Conservation (phyloP, 768 basidiomycete genomes). For the Rubroboletus satanas region DNA sequence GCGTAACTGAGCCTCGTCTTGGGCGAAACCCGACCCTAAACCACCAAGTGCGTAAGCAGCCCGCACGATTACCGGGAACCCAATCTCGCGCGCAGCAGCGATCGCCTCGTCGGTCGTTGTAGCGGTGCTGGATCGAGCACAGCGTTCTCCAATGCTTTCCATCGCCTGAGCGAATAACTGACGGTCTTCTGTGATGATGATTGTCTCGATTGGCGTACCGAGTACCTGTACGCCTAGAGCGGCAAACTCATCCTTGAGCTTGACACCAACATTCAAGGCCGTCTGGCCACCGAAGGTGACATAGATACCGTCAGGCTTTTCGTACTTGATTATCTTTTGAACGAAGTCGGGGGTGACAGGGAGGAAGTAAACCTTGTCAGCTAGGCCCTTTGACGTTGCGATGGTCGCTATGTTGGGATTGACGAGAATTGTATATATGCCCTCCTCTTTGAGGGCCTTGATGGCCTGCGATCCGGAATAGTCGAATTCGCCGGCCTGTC, state of each 20-base stretch:
- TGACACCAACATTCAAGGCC: constrained; percentile 93
- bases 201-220: constrained; percentile 94
- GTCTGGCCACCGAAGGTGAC: constrained; percentile 99
- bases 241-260: constrained; percentile 95
- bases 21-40: constrained; percentile 94
- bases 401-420: constrained; percentile 99
- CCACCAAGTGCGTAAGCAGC: constrained; percentile 97
- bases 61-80: constrained; percentile 94
- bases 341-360: constrained; percentile 98
- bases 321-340: constrained; percentile 96
- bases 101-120: constrained; percentile 83
- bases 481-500: constrained; percentile 99
- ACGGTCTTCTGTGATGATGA: constrained; percentile 96
- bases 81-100: constrained; percentile 76
- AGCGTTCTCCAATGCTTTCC: constrained; percentile 94
- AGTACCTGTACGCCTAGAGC: constrained; percentile 87
- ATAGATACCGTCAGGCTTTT: constrained; percentile 98
- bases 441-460: constrained; percentile 98
- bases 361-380: constrained; percentile 99
- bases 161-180: constrained; percentile 92
- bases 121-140: constrained; percentile 85
- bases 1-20: constrained; percentile 83
- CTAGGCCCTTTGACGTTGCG: constrained; percentile 93
- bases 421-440: constrained; percentile 97
- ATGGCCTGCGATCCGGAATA: constrained; percentile 99